Evolutionary conservation across 2,329 filamentous ascomycete species (phyloP).

Genomic region (Colletotrichum melonis): DNA sequence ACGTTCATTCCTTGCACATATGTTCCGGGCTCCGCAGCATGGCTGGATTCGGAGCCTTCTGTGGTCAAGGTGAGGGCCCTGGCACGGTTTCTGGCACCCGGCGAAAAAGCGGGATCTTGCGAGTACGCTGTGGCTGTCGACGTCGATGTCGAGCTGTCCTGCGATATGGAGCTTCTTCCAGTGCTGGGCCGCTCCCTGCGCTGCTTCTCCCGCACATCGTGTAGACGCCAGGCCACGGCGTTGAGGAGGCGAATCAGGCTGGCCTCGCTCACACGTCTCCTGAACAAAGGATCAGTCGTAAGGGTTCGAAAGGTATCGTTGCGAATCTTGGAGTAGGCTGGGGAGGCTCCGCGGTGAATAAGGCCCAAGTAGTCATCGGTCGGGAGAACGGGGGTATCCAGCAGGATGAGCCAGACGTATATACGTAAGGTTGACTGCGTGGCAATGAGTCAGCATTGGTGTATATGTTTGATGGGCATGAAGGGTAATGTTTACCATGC

Average conservation of each 20-base stretch:
- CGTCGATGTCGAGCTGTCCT: constrained; percentile 39
- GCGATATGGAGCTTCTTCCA: constrained; percentile 47
- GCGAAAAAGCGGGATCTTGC: constrained; percentile 53
- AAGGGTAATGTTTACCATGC: constrained; percentile 69
- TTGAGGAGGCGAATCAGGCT: constrained; percentile 94
- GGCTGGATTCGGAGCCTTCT: constrained; percentile 64
- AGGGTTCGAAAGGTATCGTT: constrained; percentile 98
- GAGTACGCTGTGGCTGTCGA: constrained; percentile 49
- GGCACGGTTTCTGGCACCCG: constrained; percentile 61
- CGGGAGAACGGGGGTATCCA: constrained; percentile 85
- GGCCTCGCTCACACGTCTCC: constrained; percentile 93
- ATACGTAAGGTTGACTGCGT: constrained; percentile 87
- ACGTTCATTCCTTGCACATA: constrained; percentile 99
- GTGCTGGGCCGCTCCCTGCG: constrained; percentile 51
- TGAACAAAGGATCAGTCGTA: constrained; percentile 96
- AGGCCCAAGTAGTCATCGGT: constrained; percentile 91
- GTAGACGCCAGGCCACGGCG: constrained; percentile 92
- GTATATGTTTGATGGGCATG: neutral
- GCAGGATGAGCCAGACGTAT: constrained; percentile 94
- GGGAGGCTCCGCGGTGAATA: constrained; percentile 92
- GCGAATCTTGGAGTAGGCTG: constrained; percentile 95
- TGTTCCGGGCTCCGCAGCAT: constrained; percentile 75
- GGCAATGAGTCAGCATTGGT: neutral
- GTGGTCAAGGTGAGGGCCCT: constrained; percentile 70
- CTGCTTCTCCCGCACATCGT: constrained; percentile 76